Conservation (phyloP, 2,329 filamentous ascomycete genomes). For the Penicillium polonicum region DNA sequence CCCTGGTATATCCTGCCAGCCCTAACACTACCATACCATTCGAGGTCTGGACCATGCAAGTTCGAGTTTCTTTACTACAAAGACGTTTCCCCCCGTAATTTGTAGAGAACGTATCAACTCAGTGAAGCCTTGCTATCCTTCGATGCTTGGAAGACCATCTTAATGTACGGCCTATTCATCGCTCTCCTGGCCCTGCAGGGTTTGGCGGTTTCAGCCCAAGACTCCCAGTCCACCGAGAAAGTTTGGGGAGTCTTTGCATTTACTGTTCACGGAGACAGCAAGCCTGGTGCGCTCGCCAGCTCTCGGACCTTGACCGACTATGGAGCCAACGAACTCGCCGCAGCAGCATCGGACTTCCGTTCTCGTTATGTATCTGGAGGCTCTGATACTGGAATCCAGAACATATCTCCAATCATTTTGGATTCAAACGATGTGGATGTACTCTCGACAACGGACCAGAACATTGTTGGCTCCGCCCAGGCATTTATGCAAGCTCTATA, state of each 20-base stretch:
- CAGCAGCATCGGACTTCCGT: constrained; percentile 53
- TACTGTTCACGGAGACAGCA: constrained; percentile 56
- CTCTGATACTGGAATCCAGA: constrained; percentile 41
- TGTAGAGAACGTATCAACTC: neutral
- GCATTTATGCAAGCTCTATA: constrained; percentile 64
- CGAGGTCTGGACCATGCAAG: constrained; percentile 15
- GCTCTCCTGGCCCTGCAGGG: constrained; percentile 16
- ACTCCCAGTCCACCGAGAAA: constrained; percentile 26
- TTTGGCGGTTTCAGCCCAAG: constrained; percentile 26
- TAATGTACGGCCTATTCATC: constrained; percentile 3
- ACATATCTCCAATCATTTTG: constrained; percentile 47
- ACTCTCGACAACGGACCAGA: constrained; percentile 49
- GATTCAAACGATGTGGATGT: constrained; percentile 50
- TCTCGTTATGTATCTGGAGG: constrained; percentile 50
- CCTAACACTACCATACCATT: constrained; percentile 8
- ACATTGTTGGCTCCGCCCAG: constrained; percentile 54
- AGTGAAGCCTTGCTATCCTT: neutral
- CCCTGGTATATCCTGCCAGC: constrained; percentile 1
- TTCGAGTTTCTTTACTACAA: constrained; percentile 5
- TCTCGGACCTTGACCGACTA: constrained; percentile 50
- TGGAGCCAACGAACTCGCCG: constrained; percentile 55
- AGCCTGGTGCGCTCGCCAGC: constrained; percentile 44
- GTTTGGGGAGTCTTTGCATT: constrained; percentile 54
- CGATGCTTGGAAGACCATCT: constrained; percentile 12
- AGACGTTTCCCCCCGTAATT: neutral